Evolutionary conservation across 177 flowering plant genomes (phyloP).

Genomic region (Vitis hybrid): DNA sequence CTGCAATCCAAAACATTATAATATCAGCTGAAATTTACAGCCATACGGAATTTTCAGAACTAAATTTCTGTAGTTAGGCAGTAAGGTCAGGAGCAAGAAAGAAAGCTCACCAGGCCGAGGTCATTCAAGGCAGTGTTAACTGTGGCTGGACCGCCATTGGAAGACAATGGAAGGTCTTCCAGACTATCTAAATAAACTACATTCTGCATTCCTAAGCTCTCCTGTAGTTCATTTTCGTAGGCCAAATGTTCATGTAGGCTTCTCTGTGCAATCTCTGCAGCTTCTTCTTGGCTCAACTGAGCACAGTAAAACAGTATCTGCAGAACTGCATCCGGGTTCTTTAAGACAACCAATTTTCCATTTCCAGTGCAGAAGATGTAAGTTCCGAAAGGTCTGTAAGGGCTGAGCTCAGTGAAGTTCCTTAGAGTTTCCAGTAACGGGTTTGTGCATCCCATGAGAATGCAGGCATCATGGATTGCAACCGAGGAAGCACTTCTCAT

Average conservation of each 20-base stretch:
- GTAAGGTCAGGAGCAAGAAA: not conserved
- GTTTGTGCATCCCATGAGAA: slow-evolving; percentile 60
- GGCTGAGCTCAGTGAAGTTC: slow-evolving; percentile 59
- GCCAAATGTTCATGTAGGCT: slow-evolving; percentile 55
- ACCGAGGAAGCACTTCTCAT: slow-evolving; percentile 50
- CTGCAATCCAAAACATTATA: slow-evolving; percentile 32
- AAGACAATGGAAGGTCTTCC: slow-evolving; percentile 41
- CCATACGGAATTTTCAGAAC: not conserved
- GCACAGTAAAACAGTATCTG: slow-evolving; percentile 61
- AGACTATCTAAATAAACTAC: slow-evolving; percentile 32
- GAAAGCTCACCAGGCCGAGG: slow-evolving; percentile 61
- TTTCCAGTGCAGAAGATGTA: slow-evolving; percentile 58
- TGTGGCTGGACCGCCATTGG: slow-evolving; percentile 15
- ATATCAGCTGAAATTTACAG: not conserved
- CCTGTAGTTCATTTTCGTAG: slow-evolving; percentile 41
- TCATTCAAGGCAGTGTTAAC: slow-evolving; percentile 36
- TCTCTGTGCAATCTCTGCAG: slow-evolving; percentile 21
- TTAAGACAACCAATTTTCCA: slow-evolving; percentile 38
- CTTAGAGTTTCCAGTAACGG: slow-evolving; percentile 45
- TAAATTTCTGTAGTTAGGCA: too few relatives aligned
- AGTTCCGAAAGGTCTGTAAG: slow-evolving; percentile 76
- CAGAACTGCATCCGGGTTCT: slow-evolving; percentile 73
- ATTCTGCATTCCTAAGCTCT: slow-evolving; percentile 37
- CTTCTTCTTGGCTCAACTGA: slow-evolving; percentile 43
- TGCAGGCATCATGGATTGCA: slow-evolving; percentile 58